Evolutionary conservation across 2,329 filamentous ascomycete genomes (phyloP), one percentile per base, ranked within the genome.

Genomic region (Cucurbitaria berberidis): DNA sequence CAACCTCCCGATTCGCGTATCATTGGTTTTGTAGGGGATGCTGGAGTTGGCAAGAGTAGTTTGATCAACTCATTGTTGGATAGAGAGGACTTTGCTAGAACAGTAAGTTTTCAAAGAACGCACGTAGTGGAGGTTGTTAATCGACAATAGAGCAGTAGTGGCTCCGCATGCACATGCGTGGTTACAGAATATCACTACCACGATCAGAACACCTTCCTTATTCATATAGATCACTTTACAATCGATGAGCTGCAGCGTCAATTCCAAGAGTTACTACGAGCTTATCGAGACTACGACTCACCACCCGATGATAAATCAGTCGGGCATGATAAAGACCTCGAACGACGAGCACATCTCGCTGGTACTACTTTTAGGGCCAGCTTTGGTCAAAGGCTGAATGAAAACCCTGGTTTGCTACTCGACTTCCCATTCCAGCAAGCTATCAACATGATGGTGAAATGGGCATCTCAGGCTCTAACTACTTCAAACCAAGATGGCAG

Each of bases 31-130:
- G 77, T 82, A 0, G 80, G 80, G 0, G 80, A 81, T 53, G 80
- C 80, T 11, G 80, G 80, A 3, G 78, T 76, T 76, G 80, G 80
- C 0, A 82, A 82, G 66, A 82, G 79, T 51, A 82, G 80, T 51
- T 62, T 82, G 3, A 67, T 82, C 15, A 82, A 82, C 57, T 81
- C 78, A 0, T 67, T 82, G 1, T 67, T 83, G 3, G 80, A 82
- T 44, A 67, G 44, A 0, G 44, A 57, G 1, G 68, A 63, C 0
- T 67, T 83, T 1, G 78, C 79, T 0, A 71, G 76, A 55, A 69
- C 78, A 1, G 80, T 82, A 67, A 72, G 78, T n/a, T n/a, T n/a
- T n/a, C n/a, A n/a, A n/a, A n/a, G n/a, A n/a, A n/a, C n/a, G n/a
- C n/a, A n/a, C n/a, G n/a, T n/a, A n/a, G n/a, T n/a, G n/a, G n/a